Conservation (phyloP, 1,139 yeast species). For the Trichomonascaceae sp. region DNA sequence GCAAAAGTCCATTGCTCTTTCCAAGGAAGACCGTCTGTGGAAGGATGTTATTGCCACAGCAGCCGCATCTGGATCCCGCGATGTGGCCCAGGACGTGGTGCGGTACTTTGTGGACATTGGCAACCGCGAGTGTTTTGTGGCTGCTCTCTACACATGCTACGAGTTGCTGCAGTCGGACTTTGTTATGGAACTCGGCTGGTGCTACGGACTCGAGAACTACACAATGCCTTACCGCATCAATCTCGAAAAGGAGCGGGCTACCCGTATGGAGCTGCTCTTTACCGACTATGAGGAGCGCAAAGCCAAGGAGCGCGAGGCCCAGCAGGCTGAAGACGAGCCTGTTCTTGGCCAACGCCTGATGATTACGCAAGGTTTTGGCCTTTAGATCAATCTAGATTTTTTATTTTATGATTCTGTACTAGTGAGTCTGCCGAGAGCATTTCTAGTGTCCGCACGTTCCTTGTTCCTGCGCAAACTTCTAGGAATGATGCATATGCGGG, state of each 20-base stretch:
- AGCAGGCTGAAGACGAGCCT: conserved; percentile 30
- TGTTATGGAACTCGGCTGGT: conserved; percentile 84
- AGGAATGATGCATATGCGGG: no score
- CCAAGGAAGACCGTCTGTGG: conserved; percentile 91
- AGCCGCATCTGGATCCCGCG: conserved; percentile 62
- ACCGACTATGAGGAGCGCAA: conserved; percentile 60
- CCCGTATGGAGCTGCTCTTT: conserved; percentile 50
- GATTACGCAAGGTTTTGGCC: conserved; percentile 24
- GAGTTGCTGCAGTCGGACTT: conserved; percentile 68
- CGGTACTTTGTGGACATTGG: conserved; percentile 94
- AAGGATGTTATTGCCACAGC: conserved; percentile 89
- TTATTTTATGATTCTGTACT: no score
- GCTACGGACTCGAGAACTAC: conserved; percentile 66
- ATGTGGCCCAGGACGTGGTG: conserved; percentile 79
- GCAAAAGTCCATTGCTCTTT: conserved; percentile 74
- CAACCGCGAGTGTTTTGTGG: conserved; percentile 90
- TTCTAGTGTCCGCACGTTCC: no score
- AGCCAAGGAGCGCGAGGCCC: conserved; percentile 46
- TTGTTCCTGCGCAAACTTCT: no score
- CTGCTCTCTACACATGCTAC: conserved; percentile 77
- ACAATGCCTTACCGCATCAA: conserved; percentile 89
- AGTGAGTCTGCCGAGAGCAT: no score
- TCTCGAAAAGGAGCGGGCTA: conserved; percentile 59
- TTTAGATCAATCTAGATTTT: no score
- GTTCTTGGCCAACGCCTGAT: conserved; percentile 21